Percentiles rank a stretch among this genome's conserved stretches.
Conservation (phyloP, 768 basidiomycete species). For the Pulveroboletus sp. region DNA sequence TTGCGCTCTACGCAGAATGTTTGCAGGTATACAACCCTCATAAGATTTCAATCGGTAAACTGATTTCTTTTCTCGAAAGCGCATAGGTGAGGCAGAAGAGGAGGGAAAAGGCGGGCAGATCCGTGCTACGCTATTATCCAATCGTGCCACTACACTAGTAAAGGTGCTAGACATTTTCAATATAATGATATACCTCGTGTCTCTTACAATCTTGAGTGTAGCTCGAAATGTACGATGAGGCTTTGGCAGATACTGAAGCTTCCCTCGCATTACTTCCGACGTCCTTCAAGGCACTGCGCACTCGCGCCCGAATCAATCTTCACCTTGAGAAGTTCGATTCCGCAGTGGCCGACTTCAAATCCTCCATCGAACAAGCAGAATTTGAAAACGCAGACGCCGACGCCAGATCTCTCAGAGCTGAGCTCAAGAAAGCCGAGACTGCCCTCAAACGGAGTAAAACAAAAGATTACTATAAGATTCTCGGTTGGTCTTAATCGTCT, state of each 20-base stretch:
- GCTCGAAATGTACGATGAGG: conserved; percentile 65
- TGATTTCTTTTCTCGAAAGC: conserved; percentile 35
- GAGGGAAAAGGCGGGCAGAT: conserved; percentile 81
- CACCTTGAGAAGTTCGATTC: conserved; percentile 73
- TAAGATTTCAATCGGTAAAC: not conserved
- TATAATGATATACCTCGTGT: not conserved
- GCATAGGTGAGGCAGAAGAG: conserved; percentile 62
- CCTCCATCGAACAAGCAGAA: conserved; percentile 71
- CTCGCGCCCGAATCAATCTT: conserved; percentile 77
- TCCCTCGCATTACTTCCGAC: conserved; percentile 60
- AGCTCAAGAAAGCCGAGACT: conserved; percentile 80
- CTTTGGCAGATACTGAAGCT: conserved; percentile 66
- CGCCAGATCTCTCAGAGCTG: conserved; percentile 54
- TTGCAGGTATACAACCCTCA: conserved; percentile 49
- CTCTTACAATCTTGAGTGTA: conserved; percentile 28
- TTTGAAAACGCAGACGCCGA: conserved; percentile 65
- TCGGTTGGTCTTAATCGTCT: conserved; percentile 33
- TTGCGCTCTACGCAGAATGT: conserved; percentile 67
- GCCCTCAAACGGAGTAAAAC: conserved; percentile 85
- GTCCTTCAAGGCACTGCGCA: conserved; percentile 85
- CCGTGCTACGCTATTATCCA: conserved; percentile 75
- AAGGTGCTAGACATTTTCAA: conserved; percentile 46
- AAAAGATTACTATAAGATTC: conserved; percentile 87
- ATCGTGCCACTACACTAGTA: conserved; percentile 77
- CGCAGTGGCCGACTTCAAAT: conserved; percentile 72